Evolutionary conservation across 2,329 filamentous ascomycete genomes (phyloP), one percentile per base, ranked within the genome.

Genomic region (Dactylellina cionopaga): DNA sequence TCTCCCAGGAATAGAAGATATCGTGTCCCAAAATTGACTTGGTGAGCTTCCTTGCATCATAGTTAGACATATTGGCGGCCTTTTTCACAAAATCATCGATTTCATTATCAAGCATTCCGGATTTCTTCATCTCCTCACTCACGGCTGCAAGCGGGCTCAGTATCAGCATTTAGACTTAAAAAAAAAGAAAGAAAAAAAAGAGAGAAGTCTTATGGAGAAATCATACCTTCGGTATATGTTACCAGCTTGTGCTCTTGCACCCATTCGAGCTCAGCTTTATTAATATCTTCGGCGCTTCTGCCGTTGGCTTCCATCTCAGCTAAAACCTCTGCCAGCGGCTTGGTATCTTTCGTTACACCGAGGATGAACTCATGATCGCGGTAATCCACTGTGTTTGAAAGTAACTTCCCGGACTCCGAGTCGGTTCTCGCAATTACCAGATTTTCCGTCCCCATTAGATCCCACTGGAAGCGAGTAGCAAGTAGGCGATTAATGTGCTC

Each of bases 341-440:
- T 89, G 6, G 88, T 84, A n/a, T 89, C 84, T 9, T 84, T 80
- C 0, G 91, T 86, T 2, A 96, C 88, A 60, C 94, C 94, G 22
- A 96, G 89, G 78, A 99, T 96, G 82, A 94, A 98, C 81, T 98
- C 94, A 80, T 99, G 95, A 79, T 99, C 95, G 68, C 95, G 90
- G 4, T 92, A 90, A 79, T 99, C 95, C 74, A 99, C 90, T 11
- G 92, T 92, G 71, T 90, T 96, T 68, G 90, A 96, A 62, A 99
- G 85, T 19, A 99, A 86, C 80, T 89, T 93, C 46, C 94, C 95
- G 74, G 92, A 96, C 81, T 98, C 95, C 0, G 92, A 96, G 80
- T 99, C 95, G 1, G 95, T 98, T 66, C 95, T 89, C 1, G 95
- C 95, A 79, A 99, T 95, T 41, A 98, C 88, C 2, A 98, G 85